Base-by-base conservation (phyloP, 2,329 filamentous ascomycete species). In the Ophiostoma sp. region DNA sequence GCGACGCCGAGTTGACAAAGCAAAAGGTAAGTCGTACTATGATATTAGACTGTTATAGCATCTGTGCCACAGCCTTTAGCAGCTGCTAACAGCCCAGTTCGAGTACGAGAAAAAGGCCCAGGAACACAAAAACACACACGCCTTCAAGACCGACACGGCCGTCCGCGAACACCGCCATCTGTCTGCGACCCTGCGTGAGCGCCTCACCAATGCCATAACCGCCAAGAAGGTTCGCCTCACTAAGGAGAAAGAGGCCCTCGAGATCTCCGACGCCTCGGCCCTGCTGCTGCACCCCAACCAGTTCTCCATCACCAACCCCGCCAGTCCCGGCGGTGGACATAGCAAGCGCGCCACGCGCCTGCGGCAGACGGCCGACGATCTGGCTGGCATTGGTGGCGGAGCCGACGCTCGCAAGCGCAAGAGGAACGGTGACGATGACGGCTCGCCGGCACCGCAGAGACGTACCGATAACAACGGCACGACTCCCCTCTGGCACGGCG, bases 1-100 rank as follows among this genome's bases (percentile, higher is more conserved):
- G 92, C 73, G 95, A 99, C 80, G 88, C 90, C 72, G 88, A 93
- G 74, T 80, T 98, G 75, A 89, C 90, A 6, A 86, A 89, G 75
- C 85, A 96, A 72, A 89, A 90, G 84, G 95, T 97, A 40, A 9
- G 27, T 27, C 18, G 14, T 16, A 5, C 12, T 41, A 27, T 27
- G 27, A 27, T 27, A 27, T 27, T 1, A 27, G 27, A 27, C 64
- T 55, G 52, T 45, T 18, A 9, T 42, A 12, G 18, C n/a, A n/a
- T 47, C 47, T 69, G 36, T 58, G 8, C 5, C 41, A 64, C 40
- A 2, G 27, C 27, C 27, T 27, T 27, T 27, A 1, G 27, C 58
- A 40, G 18, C 36, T 49, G 18, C 63, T 66, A 36, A 55, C 67
- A 68, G 69, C 41, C 45, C 73, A 89, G 87, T 82, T 84, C 71